These are phyloP conservation scores for Hysterium pulicare DNA, from an alignment of 2,329 filamentous ascomycete genomes.

Conservation along the genomic window DNA sequence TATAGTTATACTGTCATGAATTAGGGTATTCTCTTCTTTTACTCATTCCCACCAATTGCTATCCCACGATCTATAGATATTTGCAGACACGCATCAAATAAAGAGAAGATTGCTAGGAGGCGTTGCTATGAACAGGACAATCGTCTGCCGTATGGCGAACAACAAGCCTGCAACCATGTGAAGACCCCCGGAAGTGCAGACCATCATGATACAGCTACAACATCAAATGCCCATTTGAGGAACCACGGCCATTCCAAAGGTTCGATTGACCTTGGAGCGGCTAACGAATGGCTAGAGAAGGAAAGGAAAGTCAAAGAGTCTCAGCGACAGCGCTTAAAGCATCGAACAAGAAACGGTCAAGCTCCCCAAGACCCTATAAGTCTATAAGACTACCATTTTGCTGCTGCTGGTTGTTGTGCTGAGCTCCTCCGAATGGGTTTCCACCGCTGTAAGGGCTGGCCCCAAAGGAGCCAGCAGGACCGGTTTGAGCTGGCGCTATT, in stretches of 20 bases:
- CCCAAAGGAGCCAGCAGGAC: conserved; percentile 47
- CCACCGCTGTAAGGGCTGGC: conserved; percentile 41
- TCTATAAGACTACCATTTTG: conserved; percentile 60
- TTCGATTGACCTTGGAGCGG: background rate
- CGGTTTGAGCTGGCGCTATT: conserved; percentile 50
- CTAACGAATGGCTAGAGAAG: conserved; percentile 10
- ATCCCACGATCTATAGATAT: too few species aligned
- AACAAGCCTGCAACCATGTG: too few species aligned
- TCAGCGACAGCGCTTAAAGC: conserved; percentile 13
- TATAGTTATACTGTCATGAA: too few species aligned
- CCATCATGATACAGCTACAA: conserved; percentile 3
- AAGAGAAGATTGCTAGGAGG: too few species aligned
- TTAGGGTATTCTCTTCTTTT: too few species aligned
- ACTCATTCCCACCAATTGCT: too few species aligned
- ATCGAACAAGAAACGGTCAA: conserved; percentile 21
- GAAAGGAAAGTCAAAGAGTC: conserved; percentile 5
- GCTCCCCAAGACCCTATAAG: conserved; percentile 45
- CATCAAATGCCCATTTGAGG: background rate
- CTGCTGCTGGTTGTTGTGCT: conserved; percentile 40
- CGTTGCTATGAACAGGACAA: too few species aligned
- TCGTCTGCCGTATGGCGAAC: too few species aligned
- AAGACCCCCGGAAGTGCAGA: background rate
- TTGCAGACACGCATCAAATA: too few species aligned
- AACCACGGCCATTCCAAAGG: conserved; percentile 1
- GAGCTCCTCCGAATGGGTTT: conserved; percentile 54